Evolutionary conservation across 768 basidiomycete genomes (phyloP), one percentile per base, ranked within the genome.

Genomic region (Suillus cothurnatus): DNA sequence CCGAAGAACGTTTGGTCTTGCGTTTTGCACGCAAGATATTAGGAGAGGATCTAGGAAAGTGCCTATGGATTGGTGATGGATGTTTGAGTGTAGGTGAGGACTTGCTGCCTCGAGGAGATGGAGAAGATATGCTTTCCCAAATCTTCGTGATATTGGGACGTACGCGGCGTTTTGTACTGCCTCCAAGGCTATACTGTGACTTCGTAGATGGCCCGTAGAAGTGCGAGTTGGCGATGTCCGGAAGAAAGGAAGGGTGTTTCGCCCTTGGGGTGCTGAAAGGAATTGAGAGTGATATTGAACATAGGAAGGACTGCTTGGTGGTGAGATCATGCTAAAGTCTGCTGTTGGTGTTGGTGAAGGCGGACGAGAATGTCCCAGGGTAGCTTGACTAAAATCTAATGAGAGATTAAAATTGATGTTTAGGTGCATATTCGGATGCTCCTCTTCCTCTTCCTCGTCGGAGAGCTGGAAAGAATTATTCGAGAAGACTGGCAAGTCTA

Each of bases 301-400:
- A 21, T 74, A 72, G 0, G 79, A 72, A 31, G 77, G 77, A 21
- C 73, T 74, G 53, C 73, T 78, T 21, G 80, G 81, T 62, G 80
- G 81, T 26, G 77, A 81, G 58, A 84, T 77, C 61, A 84, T 76
- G 38, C 82, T 84, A 61, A 80, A 84, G 64, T 84, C 83, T 21
- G 80, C 78, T 32, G 80, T 82, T 17, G 75, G 79, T 0, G 81
- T 65, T 21, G 83, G 84, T 21, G 84, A 85, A 28, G 81, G 73
- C 6, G 83, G 80, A 43, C 81, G 77, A 19, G 57, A 58, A 19
- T 58, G 57, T 19, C 57, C 57, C 6, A 58, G 57, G 9, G 57
- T 58, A 39, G 57, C 57, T 58, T 58, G 57, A 26, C 57, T 17
- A 73, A 59, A 38, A 64, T 65, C 8, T n/a, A 19, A 23, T 63